These are phyloP conservation scores for Eragrostis curvula DNA, from an alignment of 176 grass and related monocot species.

Conservation along the genomic window DNA sequence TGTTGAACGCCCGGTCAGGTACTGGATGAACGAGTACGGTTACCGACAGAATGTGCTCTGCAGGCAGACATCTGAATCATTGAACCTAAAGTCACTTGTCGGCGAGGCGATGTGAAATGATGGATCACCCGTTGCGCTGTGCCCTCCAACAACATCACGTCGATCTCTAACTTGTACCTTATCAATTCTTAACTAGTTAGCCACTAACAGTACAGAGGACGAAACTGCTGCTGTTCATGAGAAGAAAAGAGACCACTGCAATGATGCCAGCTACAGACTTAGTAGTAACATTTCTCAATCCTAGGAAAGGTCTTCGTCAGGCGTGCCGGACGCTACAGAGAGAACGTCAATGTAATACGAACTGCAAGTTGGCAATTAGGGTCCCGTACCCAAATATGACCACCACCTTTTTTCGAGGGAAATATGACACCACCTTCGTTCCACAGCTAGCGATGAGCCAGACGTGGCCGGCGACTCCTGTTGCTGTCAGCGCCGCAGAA, in stretches of 20 bases:
- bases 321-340: not conserved
- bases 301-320: conserved; percentile 21
- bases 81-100: conserved; percentile 17
- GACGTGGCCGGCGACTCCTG: conserved; percentile 9
- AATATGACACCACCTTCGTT: not conserved
- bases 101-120: conserved; percentile 31
- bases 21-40: not conserved
- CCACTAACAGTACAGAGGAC: not conserved
- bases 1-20: not conserved
- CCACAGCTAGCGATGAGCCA: not conserved
- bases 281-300: not conserved
- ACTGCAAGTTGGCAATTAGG: not conserved
- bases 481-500: conserved; percentile 12
- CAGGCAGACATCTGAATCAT: conserved; percentile 38
- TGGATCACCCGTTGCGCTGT: conserved; percentile 22
- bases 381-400: not conserved
- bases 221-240: not conserved
- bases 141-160: conserved; percentile 3
- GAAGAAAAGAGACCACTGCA: not conserved
- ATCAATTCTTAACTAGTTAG: not conserved
- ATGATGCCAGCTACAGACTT: conserved; percentile 3
- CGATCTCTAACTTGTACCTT: conserved; percentile 21
- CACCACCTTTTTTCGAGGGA: not conserved
- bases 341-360: not conserved
- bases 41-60: conserved; percentile 28